Evolutionary conservation across 768 basidiomycete genomes (phyloP).

Genomic region (Boletus barrowsii): DNA sequence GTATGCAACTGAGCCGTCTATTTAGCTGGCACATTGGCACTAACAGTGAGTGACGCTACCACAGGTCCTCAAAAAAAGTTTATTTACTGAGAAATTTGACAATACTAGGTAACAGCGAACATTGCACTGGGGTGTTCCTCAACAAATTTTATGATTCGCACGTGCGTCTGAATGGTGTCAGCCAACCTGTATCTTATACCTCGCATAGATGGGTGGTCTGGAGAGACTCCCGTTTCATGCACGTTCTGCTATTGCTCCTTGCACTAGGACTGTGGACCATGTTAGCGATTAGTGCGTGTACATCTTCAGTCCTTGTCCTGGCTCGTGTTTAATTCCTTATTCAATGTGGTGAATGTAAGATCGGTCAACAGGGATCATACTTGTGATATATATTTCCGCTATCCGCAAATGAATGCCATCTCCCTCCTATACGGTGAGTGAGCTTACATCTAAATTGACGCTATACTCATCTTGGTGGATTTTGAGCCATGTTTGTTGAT

Average conservation of each 20-base stretch:
- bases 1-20: too few relatives aligned
- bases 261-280: slow-evolving; percentile 20
- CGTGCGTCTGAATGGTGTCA: slow-evolving; percentile 7
- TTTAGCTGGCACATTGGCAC: too few relatives aligned
- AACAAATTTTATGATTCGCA: slow-evolving; percentile 19
- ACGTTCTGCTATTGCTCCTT: slow-evolving; percentile 7
- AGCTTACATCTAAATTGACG: too few relatives aligned
- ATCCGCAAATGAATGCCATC: background rate
- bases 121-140: slow-evolving; percentile 18
- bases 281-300: slow-evolving; percentile 6
- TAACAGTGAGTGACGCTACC: too few relatives aligned
- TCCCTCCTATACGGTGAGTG: slow-evolving; percentile 15
- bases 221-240: slow-evolving; percentile 13
- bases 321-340: background rate
- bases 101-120: too few relatives aligned
- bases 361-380: background rate
- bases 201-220: slow-evolving; percentile 23
- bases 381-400: background rate
- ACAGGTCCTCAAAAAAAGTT: too few relatives aligned
- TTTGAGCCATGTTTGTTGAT: slow-evolving; percentile 16
- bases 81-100: too few relatives aligned
- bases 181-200: background rate
- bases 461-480: background rate
- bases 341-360: background rate
- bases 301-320: background rate